Conservation (phyloP, 23 red algal genomes). For the Gracilaria domingensis region DNA sequence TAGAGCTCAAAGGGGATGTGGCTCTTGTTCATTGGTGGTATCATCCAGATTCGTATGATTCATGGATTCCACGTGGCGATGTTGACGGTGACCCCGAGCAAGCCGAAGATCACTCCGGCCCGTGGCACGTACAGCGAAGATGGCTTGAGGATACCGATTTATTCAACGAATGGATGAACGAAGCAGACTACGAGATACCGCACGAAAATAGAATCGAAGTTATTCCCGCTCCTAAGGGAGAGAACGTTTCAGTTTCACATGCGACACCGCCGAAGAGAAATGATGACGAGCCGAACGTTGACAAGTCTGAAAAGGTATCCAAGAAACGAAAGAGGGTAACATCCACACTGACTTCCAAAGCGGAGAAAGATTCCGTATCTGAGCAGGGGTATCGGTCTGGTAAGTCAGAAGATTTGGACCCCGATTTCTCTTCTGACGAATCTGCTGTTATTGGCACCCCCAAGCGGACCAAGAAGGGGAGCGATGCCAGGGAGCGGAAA, state of each 20-base stretch:
- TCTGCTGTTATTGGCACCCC: neutral
- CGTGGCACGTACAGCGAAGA: constrained; percentile 92
- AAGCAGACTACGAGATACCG: constrained; percentile 93
- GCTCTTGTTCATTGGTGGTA: constrained; percentile 99
- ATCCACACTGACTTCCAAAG: neutral
- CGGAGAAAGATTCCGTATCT: constrained; percentile 22
- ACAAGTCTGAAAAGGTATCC: constrained; percentile 19
- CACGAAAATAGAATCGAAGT: constrained; percentile 61
- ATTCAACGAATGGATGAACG: constrained; percentile 98
- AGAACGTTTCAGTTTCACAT: neutral
- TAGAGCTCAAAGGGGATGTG: constrained; percentile 45
- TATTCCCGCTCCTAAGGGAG: constrained; percentile 36
- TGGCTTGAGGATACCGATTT: constrained; percentile 86
- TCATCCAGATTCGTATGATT: constrained; percentile 98
- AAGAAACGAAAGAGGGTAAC: constrained; percentile 39
- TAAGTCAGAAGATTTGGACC: constrained; percentile 19
- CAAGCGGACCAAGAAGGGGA: neutral
- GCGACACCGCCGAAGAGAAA: neutral
- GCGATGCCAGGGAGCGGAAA: constrained; percentile 2
- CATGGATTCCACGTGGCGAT: constrained; percentile 91
- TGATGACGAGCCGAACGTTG: neutral
- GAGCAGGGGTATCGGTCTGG: neutral
- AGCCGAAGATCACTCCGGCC: constrained; percentile 42
- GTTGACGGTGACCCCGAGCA: constrained; percentile 86
- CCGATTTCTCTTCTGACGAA: neutral